Conservation (phyloP, 495 filamentous ascomycete species). For the Aspergillus hancockii region DNA sequence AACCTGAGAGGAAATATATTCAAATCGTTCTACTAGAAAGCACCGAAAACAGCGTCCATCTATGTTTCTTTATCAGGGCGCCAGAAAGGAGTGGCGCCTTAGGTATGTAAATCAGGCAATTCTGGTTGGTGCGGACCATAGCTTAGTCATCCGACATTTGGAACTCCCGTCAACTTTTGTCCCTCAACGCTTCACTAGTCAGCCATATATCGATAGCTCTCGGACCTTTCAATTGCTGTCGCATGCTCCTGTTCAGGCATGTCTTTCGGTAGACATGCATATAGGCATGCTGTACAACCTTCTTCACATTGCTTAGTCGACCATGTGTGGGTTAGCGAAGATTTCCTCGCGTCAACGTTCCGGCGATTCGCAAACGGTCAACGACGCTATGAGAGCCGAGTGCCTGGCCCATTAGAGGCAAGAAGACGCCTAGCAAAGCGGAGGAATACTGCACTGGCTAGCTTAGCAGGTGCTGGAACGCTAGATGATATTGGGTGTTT, state of each 20-base stretch:
- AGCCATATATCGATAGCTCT: conserved; percentile 11
- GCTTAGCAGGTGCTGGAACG: conserved; percentile 27
- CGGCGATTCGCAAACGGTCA: conserved; percentile 45
- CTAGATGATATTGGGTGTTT: conserved; percentile 41
- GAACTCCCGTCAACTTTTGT: background rate
- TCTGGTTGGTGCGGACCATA: background rate
- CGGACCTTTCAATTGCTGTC: conserved; percentile 28
- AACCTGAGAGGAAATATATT: too few species aligned
- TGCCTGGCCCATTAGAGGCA: conserved; percentile 63
- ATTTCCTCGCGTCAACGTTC: conserved; percentile 51
- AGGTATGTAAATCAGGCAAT: conserved; percentile 2
- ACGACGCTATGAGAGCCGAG: conserved; percentile 53
- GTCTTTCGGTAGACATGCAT: conserved; percentile 50
- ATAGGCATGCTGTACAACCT: conserved; percentile 38
- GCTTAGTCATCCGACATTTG: conserved; percentile 9
- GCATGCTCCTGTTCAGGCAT: conserved; percentile 32
- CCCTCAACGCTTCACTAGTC: conserved; percentile 5
- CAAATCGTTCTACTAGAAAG: background rate
- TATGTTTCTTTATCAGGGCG: background rate
- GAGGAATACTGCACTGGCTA: conserved; percentile 49
- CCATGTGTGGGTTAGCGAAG: conserved; percentile 57
- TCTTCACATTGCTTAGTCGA: conserved; percentile 31
- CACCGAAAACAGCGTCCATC: background rate
- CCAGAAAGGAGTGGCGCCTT: background rate
- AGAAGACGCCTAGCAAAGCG: conserved; percentile 52